Percentiles rank a stretch among this genome's conserved stretches.
These are phyloP conservation scores for Phytophthora pini DNA, from an alignment of 352 stramenopile species.

Conservation along the genomic window DNA sequence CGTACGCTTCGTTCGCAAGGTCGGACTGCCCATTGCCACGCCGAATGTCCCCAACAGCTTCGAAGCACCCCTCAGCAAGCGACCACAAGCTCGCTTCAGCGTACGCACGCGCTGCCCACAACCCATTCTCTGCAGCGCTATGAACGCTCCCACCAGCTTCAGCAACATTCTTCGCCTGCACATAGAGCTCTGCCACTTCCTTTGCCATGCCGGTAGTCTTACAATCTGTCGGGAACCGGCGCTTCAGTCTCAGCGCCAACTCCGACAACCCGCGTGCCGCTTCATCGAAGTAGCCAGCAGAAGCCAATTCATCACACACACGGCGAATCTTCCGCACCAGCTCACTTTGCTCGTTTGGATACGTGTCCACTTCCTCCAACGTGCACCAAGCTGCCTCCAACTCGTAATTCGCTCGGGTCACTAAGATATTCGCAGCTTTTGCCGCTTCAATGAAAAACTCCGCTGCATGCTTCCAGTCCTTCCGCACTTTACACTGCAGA, in stretches of 20 bases:
- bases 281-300: slow-evolving; percentile 72
- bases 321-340: slow-evolving; percentile 50
- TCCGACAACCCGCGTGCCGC: slow-evolving; percentile 63
- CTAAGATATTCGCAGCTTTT: slow-evolving; percentile 35
- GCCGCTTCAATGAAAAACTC: slow-evolving; percentile 63
- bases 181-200: slow-evolving; percentile 56
- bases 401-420: slow-evolving; percentile 59
- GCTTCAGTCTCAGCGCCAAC: slow-evolving; percentile 66
- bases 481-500: slow-evolving; percentile 73
- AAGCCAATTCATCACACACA: slow-evolving; percentile 64
- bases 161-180: slow-evolving; percentile 59
- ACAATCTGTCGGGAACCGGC: slow-evolving; percentile 62
- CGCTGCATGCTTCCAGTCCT: slow-evolving; percentile 70
- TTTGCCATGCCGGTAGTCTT: slow-evolving; percentile 39
- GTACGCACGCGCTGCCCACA: slow-evolving; percentile 59
- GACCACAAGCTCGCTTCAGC: slow-evolving; percentile 60
- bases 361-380: slow-evolving; percentile 57
- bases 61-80: slow-evolving; percentile 61
- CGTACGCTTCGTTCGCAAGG: slow-evolving; percentile 61
- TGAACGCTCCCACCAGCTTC: slow-evolving; percentile 61
- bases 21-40: slow-evolving; percentile 40
- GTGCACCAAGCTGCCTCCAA: slow-evolving; percentile 74
- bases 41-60: slow-evolving; percentile 59
- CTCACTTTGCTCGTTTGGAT: slow-evolving; percentile 45
- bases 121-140: slow-evolving; percentile 55